Evolutionary conservation across 106 monocot genomes (phyloP), one percentile per base, ranked within the genome.

Genomic region (Dactylorhiza incarnata): DNA sequence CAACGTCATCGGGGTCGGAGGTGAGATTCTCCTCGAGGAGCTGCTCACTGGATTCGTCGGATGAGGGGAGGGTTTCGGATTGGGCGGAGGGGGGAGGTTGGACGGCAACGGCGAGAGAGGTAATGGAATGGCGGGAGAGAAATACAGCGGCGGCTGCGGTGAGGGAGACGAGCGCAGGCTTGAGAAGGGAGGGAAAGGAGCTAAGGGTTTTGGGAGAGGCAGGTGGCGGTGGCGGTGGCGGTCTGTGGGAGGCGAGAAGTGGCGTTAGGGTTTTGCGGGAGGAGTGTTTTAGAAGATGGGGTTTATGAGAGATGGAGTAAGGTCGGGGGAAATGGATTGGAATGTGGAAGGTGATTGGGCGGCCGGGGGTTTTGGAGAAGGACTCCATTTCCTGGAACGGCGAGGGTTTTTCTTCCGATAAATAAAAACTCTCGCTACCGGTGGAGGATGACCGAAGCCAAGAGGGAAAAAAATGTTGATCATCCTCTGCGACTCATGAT

Each of bases 1-100:
- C 25, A 37, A 68, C 47, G 47, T 92, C 86, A 9, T 77, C 71
- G 0, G 87, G 82, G 49, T 74, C 14, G 6, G 85, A 46, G 13
- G 43, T 69, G n/a, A 92, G 81, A 72, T 23, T 56, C 29, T 83
- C 76, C 20, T 89, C 83, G 25, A 92, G 85, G 74, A 68, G 46
- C 52, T 72, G 15, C 77, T 87, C 86, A 73, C 76, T 78, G 23
- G 72, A 67, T 7, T 74, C 80, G 1, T 78, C 80, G 79, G 78
- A 13, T 7, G 24, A 24, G 12, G 66, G 5, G 14, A 82, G 75
- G 65, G 66, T 70, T 46, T 86, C 80, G 58, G 71, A 25, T 14
- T 69, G 50, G 45, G 63, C 45, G 26, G 80, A 65, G 26, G 63
- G 76, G 7, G 85, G 59, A 29, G 76, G 11, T 19, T 74, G 45